Base-by-base conservation (phyloP, 108 stramenopile genomes). In the Conticribra weissflogii region DNA sequence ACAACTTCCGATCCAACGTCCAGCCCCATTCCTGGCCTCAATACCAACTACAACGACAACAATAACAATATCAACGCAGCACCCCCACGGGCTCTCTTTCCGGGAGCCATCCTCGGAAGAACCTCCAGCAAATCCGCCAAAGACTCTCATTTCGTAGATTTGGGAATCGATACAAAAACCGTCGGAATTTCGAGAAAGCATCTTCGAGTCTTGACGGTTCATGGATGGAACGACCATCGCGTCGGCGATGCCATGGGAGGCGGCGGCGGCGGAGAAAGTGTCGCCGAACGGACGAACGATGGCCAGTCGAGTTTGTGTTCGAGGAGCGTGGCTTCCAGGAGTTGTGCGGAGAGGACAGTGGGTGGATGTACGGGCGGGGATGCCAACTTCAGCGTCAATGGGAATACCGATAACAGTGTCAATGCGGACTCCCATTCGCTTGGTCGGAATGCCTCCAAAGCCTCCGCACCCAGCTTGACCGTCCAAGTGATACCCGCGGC, bases 21-120 rank as follows among this genome's bases (percentile, higher is more conserved):
- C 85, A 69, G 83, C 83, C 82, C 52, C 85, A 89, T 27, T 34
- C 2, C 48, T 16, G 34, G 50, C 50, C n/a, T 36, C 1, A 36
- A 17, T 14, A 59, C 33, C n/a, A 8, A 0, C 36, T 34, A 2
- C 34, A 33, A 15, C 23, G 3, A n/a, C 36, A 31, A 59, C 5
- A 34, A 1, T 21, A 22, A 59, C 3, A 31, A 59, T 22, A 36
- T 34, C 2, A 59, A 31, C 34, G 58, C 34, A 21, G 16, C 33
- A 36, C n/a, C 34, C 36, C 18, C 58, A 59, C 18, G 58, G 24
- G 2, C 18, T 31, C 32, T 65, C 18, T 65, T 53, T 19, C 21
- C 33, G 21, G 63, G 63, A 0, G 51, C 63, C 0, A 65, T 49
- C 16, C 17, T 65, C 18, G 63, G 63, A 12, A 29, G 63, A 32